Percentiles rank a stretch among this genome's conserved stretches.
Evolutionary conservation across 2,329 filamentous ascomycete species (phyloP).

Genomic region (Scytalidium lignicola): DNA sequence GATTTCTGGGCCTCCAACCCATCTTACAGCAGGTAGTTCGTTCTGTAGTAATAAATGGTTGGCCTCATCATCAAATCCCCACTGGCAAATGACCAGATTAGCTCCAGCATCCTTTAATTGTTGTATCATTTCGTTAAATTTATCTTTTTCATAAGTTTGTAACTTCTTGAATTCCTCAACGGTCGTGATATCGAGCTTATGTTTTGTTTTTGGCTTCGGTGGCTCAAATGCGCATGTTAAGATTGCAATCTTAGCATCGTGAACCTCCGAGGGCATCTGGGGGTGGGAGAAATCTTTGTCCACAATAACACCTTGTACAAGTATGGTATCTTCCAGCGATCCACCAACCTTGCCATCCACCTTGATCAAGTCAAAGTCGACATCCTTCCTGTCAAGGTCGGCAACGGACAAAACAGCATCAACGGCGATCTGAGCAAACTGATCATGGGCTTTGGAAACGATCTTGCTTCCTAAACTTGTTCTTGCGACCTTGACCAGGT

Average conservation of each 20-base stretch:
- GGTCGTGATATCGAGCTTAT: constrained; percentile 94
- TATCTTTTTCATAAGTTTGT: constrained; percentile 90
- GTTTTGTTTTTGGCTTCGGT: constrained; percentile 99
- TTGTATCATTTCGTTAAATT: constrained; percentile 98
- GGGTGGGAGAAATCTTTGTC: constrained; percentile 99
- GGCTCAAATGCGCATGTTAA: constrained; percentile 97
- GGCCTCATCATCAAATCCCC: constrained; percentile 98
- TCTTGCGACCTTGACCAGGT: constrained; percentile 90
- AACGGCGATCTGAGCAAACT: constrained; percentile 95
- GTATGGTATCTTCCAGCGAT: constrained; percentile 82
- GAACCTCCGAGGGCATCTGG: constrained; percentile 95
- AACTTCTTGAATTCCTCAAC: constrained; percentile 99
- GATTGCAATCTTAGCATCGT: constrained; percentile 94
- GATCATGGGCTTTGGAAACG: constrained; percentile 96
- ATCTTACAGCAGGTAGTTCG: constrained; percentile 89
- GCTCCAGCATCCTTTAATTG: constrained; percentile 97
- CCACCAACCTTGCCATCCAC: constrained; percentile 98
- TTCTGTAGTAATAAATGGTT: constrained; percentile 97
- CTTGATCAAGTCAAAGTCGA: constrained; percentile 99
- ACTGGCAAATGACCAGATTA: constrained; percentile 97
- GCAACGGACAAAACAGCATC: constrained; percentile 96
- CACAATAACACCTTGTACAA: constrained; percentile 96
- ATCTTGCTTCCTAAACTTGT: constrained; percentile 98
- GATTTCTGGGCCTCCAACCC: constrained; percentile 97
- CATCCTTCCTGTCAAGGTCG: constrained; percentile 91